A percentile compares a stretch with the other conserved stretches of the same genome.
These are phyloP conservation scores for Aspergillus aculeatus DNA, from an alignment of 2,329 filamentous ascomycete genomes.

Conservation along the genomic window DNA sequence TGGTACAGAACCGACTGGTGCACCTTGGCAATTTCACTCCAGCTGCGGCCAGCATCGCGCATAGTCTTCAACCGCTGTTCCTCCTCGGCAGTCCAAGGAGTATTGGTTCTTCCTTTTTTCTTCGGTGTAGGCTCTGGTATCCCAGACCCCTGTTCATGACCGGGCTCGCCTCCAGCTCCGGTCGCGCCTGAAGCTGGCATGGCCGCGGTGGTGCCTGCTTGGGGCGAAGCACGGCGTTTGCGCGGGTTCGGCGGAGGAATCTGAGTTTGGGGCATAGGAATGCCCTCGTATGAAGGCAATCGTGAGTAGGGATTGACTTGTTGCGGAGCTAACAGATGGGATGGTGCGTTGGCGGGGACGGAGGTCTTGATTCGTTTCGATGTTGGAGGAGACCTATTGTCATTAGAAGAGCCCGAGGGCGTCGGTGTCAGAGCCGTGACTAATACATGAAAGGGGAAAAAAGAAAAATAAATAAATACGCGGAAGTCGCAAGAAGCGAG, in stretches of 20 bases:
- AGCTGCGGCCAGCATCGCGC: constrained; percentile 88
- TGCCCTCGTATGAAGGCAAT: constrained; percentile 38
- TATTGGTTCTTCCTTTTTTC: constrained; percentile 98
- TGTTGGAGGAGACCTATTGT: constrained; percentile 40
- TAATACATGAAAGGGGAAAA: constrained; percentile 1
- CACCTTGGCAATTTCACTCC: constrained; percentile 98
- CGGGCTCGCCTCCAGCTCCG: constrained; percentile 30
- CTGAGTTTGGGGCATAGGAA: constrained; percentile 41
- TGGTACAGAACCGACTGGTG: constrained; percentile 22
- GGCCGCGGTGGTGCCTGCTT: constrained; percentile 35
- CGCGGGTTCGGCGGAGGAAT: constrained; percentile 40
- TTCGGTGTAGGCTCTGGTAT: constrained; percentile 36
- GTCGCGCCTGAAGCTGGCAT: constrained; percentile 35
- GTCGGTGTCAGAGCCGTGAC: constrained; percentile 8
- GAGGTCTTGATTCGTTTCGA: constrained; percentile 45
- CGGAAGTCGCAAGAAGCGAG: background rate
- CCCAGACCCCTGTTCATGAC: constrained; percentile 24
- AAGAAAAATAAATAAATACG: constrained; percentile 9
- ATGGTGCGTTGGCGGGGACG: constrained; percentile 33
- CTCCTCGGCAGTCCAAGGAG: constrained; percentile 93
- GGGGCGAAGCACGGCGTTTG: constrained; percentile 46
- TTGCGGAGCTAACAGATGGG: constrained; percentile 40
- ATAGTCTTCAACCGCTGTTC: constrained; percentile 90
- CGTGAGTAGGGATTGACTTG: constrained; percentile 38
- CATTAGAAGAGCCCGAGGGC: constrained; percentile 9